phyloP scores from a whole-genome alignment of 2,329 filamentous ascomycete species.

The Aspergillus ochraceus region DNA sequence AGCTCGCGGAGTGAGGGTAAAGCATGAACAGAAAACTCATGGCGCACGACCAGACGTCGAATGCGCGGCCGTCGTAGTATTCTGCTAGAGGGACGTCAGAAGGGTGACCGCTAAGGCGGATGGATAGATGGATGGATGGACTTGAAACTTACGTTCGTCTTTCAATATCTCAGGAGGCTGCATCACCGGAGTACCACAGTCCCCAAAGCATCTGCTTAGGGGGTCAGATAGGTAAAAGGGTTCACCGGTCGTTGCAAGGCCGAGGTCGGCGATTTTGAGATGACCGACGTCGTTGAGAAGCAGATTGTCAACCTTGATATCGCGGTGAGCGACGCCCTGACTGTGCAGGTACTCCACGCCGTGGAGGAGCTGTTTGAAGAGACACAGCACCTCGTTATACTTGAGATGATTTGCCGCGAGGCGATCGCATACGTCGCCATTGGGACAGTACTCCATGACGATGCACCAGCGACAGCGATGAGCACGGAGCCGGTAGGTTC shows the following conservation, averaged over 20 bases:
- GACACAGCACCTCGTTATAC: conserved; percentile 69
- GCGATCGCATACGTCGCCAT: conserved; percentile 76
- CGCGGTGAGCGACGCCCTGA: conserved; percentile 84
- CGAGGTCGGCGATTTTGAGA: conserved; percentile 90
- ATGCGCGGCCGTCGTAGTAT: background rate
- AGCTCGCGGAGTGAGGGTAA: no score
- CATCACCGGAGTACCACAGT: background rate
- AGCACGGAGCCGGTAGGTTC: conserved; percentile 74
- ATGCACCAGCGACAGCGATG: conserved; percentile 79
- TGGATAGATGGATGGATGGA: background rate
- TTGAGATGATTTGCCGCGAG: conserved; percentile 71
- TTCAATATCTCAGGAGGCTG: background rate
- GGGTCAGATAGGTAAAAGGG: no score
- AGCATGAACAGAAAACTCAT: background rate
- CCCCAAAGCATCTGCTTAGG: background rate
- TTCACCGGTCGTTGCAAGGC: conserved; percentile 57
- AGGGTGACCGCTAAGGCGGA: background rate
- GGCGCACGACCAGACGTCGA: background rate
- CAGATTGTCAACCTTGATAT: conserved; percentile 87
- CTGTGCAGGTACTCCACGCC: conserved; percentile 79
- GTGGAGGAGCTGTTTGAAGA: conserved; percentile 86
- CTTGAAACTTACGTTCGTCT: background rate
- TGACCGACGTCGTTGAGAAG: conserved; percentile 76
- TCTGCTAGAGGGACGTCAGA: background rate
- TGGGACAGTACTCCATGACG: conserved; percentile 87